Base-by-base conservation (phyloP, 768 basidiomycete genomes). In the Gymnopilus junonius region DNA sequence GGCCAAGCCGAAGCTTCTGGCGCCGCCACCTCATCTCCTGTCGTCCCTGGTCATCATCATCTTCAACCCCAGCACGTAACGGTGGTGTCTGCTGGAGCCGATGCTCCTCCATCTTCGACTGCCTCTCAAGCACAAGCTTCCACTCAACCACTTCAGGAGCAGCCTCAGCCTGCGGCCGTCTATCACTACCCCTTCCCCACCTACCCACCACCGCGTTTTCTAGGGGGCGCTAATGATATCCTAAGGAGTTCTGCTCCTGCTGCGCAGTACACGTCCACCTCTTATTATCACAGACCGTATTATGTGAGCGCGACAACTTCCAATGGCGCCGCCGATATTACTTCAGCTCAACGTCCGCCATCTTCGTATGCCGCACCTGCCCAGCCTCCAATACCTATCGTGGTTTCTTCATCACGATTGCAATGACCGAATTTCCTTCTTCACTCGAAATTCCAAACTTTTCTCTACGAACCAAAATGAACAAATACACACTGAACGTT, bases 161-260 rank as follows among this genome's bases (percentile, higher is more conserved):
- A 20, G 20, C 21, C 45, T 23, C n/a, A 10, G 11, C n/a, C 40
- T 8, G 40, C 45, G 3, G 12, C 27, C 27, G 37, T 50, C 4
- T 67, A 59, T 12, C 66, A 67, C 27, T 67, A 65, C 54, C 66
- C 66, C 15, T 53, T 69, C 5, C 67, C 65, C 1, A 58, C 62
- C 1, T 69, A 66, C 58, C 65, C 65, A 15, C 59, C 61, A 35
- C 50, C 40, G 11, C 21, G 17, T 7, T 42, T 42, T 20, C 4
- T 42, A 1, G 3, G 2, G 3, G 40, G 40, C 40, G 40, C 40
- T 42, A n/a, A n/a, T n/a, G n/a, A n/a, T n/a, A n/a, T n/a, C n/a
- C n/a, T n/a, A n/a, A n/a, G n/a, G n/a, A 20, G 40, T 20, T 2
- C 40, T 2, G 3, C 40, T 20, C 40, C n/a, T 10, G 8, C 15